Conservation (phyloP, 352 stramenopile genomes). For the Phytophthora fragariaefolia region DNA sequence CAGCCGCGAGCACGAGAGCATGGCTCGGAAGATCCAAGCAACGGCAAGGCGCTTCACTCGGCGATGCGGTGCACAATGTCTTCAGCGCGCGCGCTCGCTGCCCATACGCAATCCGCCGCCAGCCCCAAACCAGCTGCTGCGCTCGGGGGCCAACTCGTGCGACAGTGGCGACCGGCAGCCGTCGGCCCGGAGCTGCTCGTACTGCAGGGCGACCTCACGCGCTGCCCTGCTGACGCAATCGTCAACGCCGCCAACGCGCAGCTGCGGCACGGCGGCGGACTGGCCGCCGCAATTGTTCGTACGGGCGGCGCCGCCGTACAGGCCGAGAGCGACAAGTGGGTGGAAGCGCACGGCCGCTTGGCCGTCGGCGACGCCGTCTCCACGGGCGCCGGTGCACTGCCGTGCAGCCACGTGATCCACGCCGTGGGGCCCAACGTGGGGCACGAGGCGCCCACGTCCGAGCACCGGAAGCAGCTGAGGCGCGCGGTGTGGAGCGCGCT, state of each 20-base stretch:
- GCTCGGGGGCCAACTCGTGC: conserved; percentile 17
- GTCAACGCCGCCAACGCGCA: conserved; percentile 51
- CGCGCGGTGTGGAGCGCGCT: conserved; percentile 47
- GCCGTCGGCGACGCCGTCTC: conserved; percentile 43
- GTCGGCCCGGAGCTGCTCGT: conserved; percentile 35
- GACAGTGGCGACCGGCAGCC: conserved; percentile 14
- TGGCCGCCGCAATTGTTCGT: conserved; percentile 41
- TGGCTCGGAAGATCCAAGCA: not conserved
- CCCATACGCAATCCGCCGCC: not conserved
- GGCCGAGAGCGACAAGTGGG: conserved; percentile 39
- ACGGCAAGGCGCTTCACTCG: not conserved
- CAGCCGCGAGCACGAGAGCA: not conserved
- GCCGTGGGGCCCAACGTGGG: conserved; percentile 44
- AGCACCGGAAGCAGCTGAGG: conserved; percentile 41
- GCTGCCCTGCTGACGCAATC: conserved; percentile 45
- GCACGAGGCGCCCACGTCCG: conserved; percentile 16
- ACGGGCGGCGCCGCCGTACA: conserved; percentile 42
- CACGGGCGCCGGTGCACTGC: conserved; percentile 40
- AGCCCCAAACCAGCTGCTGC: not conserved
- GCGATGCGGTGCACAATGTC: not conserved
- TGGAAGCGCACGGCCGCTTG: conserved; percentile 31
- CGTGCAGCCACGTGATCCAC: conserved; percentile 54
- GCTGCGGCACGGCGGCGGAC: conserved; percentile 45
- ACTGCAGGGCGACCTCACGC: conserved; percentile 49
- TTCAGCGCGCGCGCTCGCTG: not conserved